Evolutionary conservation across 1,139 yeast genomes (phyloP).

Genomic region (Protomyces gravidus): DNA sequence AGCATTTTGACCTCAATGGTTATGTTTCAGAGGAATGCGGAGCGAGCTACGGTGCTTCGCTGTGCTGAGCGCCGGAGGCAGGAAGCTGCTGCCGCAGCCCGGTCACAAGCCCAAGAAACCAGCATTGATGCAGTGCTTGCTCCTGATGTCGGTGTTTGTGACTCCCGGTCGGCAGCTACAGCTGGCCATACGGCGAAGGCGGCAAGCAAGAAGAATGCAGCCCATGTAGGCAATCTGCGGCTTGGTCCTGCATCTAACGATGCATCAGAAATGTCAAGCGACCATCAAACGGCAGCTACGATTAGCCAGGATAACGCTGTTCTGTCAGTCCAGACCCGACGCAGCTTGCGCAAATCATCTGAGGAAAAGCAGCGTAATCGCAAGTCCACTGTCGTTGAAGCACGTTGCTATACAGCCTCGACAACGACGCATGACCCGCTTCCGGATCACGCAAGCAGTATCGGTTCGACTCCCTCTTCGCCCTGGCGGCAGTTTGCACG

Average conservation of each 20-base stretch:
- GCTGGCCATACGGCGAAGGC: not conserved
- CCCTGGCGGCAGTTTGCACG: too few relatives aligned
- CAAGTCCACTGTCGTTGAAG: not conserved
- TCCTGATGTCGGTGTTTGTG: not conserved
- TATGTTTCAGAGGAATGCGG: not conserved
- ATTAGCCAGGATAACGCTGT: not conserved
- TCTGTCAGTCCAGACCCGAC: not conserved
- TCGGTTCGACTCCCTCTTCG: too few relatives aligned
- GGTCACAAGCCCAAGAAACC: too few relatives aligned
- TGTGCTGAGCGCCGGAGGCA: not conserved
- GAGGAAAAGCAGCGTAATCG: not conserved
- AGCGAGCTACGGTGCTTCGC: not conserved
- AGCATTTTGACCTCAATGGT: not conserved
- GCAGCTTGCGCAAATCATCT: not conserved
- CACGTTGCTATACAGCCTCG: not conserved
- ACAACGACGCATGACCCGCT: not conserved
- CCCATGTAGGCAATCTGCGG: not conserved
- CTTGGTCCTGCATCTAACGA: not conserved
- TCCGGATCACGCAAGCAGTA: too few relatives aligned
- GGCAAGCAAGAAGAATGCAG: not conserved
- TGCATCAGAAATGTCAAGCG: not conserved
- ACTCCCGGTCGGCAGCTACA: too few relatives aligned
- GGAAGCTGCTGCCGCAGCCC: too few relatives aligned
- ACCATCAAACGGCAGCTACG: too few relatives aligned
- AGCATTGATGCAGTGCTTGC: not conserved